Percentiles rank a stretch among this genome's conserved stretches.
Conservation (phyloP, 1,284 basidiomycete genomes). For the Cystobasidium sp. region DNA sequence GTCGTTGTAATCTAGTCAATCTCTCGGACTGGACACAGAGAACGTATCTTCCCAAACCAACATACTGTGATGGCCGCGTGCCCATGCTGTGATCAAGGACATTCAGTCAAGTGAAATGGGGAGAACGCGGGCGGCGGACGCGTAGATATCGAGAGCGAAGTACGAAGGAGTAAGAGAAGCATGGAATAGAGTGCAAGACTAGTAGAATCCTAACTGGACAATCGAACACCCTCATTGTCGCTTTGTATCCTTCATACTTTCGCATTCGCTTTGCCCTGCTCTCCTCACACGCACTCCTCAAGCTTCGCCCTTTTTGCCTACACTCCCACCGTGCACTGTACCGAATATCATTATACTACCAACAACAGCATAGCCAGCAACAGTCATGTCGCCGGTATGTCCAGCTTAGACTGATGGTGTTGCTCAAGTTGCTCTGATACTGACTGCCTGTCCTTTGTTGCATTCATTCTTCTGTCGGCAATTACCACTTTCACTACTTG, state of each 20-base stretch:
- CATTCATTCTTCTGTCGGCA: background rate
- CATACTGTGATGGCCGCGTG: too few relatives aligned
- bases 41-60: too few relatives aligned
- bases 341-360: background rate
- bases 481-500: background rate
- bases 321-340: too few relatives aligned
- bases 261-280: background rate
- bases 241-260: background rate
- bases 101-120: too few relatives aligned
- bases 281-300: background rate
- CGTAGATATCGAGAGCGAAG: background rate
- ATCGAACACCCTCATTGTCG: background rate
- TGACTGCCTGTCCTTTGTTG: constrained; percentile 6
- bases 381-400: constrained; percentile 21
- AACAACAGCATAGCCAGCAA: background rate
- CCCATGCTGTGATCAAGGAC: too few relatives aligned
- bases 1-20: too few relatives aligned
- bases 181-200: background rate
- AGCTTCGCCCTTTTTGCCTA: constrained; percentile 5
- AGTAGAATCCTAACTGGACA: background rate
- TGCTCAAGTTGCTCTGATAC: background rate
- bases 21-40: too few relatives aligned
- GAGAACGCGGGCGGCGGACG: too few relatives aligned
- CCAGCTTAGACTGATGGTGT: background rate
- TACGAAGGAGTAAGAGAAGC: background rate